Evolutionary conservation across 495 filamentous ascomycete species (phyloP), one percentile per base, ranked within the genome.

Genomic region (Penicillium bialowiezense): DNA sequence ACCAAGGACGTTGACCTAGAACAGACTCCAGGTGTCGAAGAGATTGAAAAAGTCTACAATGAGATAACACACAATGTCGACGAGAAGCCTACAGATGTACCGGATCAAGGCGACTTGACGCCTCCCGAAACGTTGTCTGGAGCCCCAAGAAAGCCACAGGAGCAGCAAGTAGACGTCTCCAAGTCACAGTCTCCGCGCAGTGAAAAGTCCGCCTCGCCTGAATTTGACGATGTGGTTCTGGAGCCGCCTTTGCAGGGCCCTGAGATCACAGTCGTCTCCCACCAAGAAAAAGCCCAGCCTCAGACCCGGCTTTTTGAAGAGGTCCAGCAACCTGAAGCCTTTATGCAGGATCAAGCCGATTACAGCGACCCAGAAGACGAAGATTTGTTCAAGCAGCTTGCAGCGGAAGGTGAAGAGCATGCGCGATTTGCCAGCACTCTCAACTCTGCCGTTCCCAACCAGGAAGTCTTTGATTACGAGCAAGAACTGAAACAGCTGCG

Each of bases 291-390:
- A 32, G 29, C 29, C 29, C 29, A 42, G 20, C 12, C 33, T 7
- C 50, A 42, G 21, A 42, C 44, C 23, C 48, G 33, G 18, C 12
- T 36, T n/a, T 38, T 48, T 5, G 50, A 49, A 38, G 67, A 71
- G 18, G 51, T 54, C 34, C 56, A 64, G 18, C 49, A 54, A 14
- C 18, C 50, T 20, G 67, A 59, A 7, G 60, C 54, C 10, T 50
- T 68, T 29, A 56, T 68, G 1, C 67, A 73, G 36, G 68, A 75
- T 8, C 55, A 67, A 29, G 69, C 54, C 28, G 76, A 84, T 6
- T 89, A 87, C 56, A 89, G 84, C 21, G 92, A 97, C 54, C 86
- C 90, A 0, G 92, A 96, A 69, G 92, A 97, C 51, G 90, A 90
- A 65, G 90, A 93, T 41, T 75, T 97, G 5, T 73, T 97, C 33